Percentiles rank a stretch among this genome's conserved stretches.
phyloP scores from a whole-genome alignment of 495 filamentous ascomycete genomes.

The Trichoderma reesei region DNA sequence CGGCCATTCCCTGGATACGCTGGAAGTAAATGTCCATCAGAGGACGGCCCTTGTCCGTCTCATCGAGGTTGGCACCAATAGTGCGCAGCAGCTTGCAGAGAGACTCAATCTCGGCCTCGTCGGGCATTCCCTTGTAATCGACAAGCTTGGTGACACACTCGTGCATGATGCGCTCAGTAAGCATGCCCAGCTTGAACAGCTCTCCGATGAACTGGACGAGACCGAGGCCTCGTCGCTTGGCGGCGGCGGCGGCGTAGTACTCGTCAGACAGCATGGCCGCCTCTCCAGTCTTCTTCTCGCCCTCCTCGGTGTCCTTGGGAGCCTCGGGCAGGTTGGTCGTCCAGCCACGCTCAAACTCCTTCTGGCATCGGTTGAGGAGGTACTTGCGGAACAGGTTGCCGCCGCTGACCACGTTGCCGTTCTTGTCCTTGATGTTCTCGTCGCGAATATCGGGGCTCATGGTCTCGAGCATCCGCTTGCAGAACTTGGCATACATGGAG shows the following conservation, averaged over 20 bases:
- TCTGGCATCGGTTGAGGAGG: constrained; percentile 94
- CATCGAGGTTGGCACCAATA: constrained; percentile 77
- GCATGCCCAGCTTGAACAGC: constrained; percentile 95
- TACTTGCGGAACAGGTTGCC: constrained; percentile 97
- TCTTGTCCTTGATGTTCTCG: constrained; percentile 81
- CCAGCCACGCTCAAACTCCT: constrained; percentile 98
- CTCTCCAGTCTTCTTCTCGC: constrained; percentile 53
- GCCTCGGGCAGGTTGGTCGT: constrained; percentile 70
- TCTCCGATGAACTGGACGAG: constrained; percentile 99
- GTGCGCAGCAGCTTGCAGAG: constrained; percentile 86
- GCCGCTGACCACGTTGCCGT: constrained; percentile 75
- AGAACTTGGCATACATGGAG: constrained; percentile 98
- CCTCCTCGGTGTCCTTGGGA: constrained; percentile 76
- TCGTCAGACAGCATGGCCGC: constrained; percentile 83
- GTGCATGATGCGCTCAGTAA: constrained; percentile 99
- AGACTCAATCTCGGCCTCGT: constrained; percentile 93
- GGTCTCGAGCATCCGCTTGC: constrained; percentile 87
- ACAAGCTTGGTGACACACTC: constrained; percentile 95
- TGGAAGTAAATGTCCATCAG: constrained; percentile 93
- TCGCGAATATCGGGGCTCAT: constrained; percentile 96
- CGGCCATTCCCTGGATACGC: constrained; percentile 71
- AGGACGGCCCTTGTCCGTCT: constrained; percentile 63
- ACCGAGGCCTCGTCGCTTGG: constrained; percentile 94
- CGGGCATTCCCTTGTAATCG: constrained; percentile 85
- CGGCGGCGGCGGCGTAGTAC: constrained; percentile 91